Evolutionary conservation across 257 asterid genomes (phyloP).

Genomic region (Plectranthus barbatus): DNA sequence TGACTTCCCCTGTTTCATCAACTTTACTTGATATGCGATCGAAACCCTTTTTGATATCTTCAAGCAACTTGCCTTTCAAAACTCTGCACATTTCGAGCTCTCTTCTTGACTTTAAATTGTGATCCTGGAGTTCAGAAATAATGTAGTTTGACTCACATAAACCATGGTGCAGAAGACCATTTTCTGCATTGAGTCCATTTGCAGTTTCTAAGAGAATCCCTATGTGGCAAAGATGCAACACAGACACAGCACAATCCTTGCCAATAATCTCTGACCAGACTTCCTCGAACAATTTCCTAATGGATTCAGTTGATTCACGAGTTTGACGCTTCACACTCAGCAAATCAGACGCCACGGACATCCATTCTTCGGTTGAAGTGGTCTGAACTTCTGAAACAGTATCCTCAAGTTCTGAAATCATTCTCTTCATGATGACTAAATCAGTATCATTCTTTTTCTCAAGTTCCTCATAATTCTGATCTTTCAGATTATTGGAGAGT

Average conservation of each 20-base stretch:
- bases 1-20: constrained; percentile 57
- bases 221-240: constrained; percentile 86
- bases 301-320: constrained; percentile 37
- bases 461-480: constrained; percentile 33
- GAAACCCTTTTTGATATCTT: constrained; percentile 60
- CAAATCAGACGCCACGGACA: constrained; percentile 38
- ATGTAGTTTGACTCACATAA: constrained; percentile 58
- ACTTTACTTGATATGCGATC: constrained; percentile 69
- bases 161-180: constrained; percentile 76
- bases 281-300: constrained; percentile 70
- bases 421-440: constrained; percentile 34
- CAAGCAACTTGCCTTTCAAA: constrained; percentile 71
- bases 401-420: constrained; percentile 54
- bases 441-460: constrained; percentile 49
- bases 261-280: constrained; percentile 83
- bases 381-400: constrained; percentile 43
- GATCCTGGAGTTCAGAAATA: constrained; percentile 70
- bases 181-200: constrained; percentile 78
- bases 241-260: constrained; percentile 82
- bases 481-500: constrained; percentile 42
- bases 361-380: constrained; percentile 38
- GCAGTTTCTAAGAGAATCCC: constrained; percentile 83
- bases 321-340: constrained; percentile 42
- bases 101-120: constrained; percentile 49
- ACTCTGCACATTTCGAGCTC: constrained; percentile 82